Evolutionary conservation across 164 flowering plant species (phyloP), one percentile per base, ranked within the genome.

Genomic region (Malania oleifera): DNA sequence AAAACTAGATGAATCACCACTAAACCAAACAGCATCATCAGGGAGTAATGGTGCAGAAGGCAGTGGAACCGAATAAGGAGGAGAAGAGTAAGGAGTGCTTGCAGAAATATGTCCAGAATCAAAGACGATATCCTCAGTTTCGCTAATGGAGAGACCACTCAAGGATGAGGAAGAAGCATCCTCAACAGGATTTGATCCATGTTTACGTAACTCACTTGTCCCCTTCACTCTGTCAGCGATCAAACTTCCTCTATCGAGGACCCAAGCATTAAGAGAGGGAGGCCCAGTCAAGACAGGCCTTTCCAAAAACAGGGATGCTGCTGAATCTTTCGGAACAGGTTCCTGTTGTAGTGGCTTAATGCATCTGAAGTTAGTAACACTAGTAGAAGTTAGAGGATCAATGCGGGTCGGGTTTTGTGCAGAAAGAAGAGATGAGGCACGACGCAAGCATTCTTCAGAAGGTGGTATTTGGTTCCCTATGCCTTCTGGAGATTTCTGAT

Each of bases 251-350:
- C 65, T 65, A 39, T 76, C 50, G 10, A 83, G 74, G 39, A 83
- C 88, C 95, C 97, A 89, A 23, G 75, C 80, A 61, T 70, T 84
- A 9, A 90, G 83, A 18, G 97, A 90, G 17, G 97, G 97, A 45
- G 90, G 87, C 37, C 95, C 83, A 24, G 80, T 72, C 39, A 83
- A 56, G n/a, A 63, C 22, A 15, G 67, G n/a, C 55, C 34, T 39
- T 54, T 73, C 76, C 11, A 39, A 46, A 52, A 61, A 61, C 24
- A 73, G 55, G 17, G 57, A 57, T 8, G 64, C 24, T 15, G 20
- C 50, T 10, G 73, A 40, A 41, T 74, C 80, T 52, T 63, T 72
- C 1, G 48, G 41, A 34, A 40, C 25, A 56, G 70, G 46, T 41
- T 75, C 80, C 53, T 57, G 66, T 45, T 71, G 74, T 29, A 67